A percentile compares a stretch with the other conserved stretches of the same genome.
These are phyloP conservation scores for Amaranthus palmeri DNA, from an alignment of 148 eudicot species.

Conservation along the genomic window DNA sequence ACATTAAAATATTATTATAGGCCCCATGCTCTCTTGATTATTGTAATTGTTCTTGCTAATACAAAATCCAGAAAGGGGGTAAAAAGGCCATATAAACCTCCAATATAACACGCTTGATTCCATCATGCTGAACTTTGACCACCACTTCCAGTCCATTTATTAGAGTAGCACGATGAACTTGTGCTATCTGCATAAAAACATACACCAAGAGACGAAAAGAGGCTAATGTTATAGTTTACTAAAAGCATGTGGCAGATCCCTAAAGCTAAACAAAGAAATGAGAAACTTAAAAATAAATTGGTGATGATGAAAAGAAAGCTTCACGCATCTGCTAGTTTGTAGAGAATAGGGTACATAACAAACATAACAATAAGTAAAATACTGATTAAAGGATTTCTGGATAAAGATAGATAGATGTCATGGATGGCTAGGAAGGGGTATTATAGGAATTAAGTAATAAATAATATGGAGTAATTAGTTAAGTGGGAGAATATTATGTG, in stretches of 20 bases:
- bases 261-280: background rate
- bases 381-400: too few relatives aligned
- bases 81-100: conserved; percentile 47
- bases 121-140: conserved; percentile 94
- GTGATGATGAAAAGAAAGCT: background rate
- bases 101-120: conserved; percentile 73
- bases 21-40: background rate
- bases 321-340: background rate
- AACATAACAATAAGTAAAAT: background rate
- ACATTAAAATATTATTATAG: conserved; percentile 24
- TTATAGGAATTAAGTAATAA: too few relatives aligned
- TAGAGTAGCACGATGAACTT: conserved; percentile 97
- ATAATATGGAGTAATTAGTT: too few relatives aligned
- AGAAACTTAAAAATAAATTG: too few relatives aligned
- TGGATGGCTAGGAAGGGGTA: too few relatives aligned
- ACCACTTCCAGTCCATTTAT: conserved; percentile 81
- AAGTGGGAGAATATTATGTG: too few relatives aligned
- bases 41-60: background rate
- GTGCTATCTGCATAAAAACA: conserved; percentile 74
- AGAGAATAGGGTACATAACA: background rate
- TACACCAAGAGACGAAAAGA: background rate
- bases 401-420: too few relatives aligned
- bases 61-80: conserved; percentile 12
- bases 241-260: background rate
- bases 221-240: background rate